Conservation (phyloP, 257 asterid genomes). For the Leptodermis oblonga region DNA sequence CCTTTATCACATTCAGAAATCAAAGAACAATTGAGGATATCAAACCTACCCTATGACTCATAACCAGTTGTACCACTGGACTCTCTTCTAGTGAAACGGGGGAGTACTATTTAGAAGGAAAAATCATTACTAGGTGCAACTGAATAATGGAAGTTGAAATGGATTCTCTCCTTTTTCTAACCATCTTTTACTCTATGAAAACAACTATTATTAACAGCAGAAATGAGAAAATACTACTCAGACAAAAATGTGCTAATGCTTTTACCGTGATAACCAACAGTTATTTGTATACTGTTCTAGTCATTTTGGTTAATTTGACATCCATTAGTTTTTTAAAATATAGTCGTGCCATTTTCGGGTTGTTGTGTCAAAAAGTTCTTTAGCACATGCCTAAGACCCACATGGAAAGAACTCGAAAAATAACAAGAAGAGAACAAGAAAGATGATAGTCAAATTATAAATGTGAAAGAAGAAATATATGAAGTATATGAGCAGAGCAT, state of each 20-base stretch:
- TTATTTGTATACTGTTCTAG: not conserved
- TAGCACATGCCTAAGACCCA: not conserved
- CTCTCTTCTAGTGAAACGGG: no score
- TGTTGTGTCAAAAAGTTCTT: not conserved
- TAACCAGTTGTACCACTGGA: no score
- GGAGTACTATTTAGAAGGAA: no score
- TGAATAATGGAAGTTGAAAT: not conserved
- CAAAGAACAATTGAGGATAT: slow-evolving; percentile 4
- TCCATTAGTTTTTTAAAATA: not conserved
- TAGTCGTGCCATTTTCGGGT: not conserved
- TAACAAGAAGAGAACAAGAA: not conserved
- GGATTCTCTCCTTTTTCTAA: not conserved
- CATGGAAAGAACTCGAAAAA: not conserved
- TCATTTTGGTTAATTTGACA: not conserved
- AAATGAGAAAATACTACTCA: not conserved
- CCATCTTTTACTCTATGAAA: not conserved
- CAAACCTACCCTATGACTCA: not conserved
- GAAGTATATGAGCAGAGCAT: not conserved
- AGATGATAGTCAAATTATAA: not conserved
- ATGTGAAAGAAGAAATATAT: not conserved
- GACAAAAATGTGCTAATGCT: not conserved
- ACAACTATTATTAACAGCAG: not conserved
- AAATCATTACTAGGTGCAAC: not conserved
- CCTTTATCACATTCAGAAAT: slow-evolving; percentile 59
- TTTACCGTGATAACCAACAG: not conserved